Evolutionary conservation across 2,329 filamentous ascomycete genomes (phyloP).

Genomic region (Monosporascus sp.): DNA sequence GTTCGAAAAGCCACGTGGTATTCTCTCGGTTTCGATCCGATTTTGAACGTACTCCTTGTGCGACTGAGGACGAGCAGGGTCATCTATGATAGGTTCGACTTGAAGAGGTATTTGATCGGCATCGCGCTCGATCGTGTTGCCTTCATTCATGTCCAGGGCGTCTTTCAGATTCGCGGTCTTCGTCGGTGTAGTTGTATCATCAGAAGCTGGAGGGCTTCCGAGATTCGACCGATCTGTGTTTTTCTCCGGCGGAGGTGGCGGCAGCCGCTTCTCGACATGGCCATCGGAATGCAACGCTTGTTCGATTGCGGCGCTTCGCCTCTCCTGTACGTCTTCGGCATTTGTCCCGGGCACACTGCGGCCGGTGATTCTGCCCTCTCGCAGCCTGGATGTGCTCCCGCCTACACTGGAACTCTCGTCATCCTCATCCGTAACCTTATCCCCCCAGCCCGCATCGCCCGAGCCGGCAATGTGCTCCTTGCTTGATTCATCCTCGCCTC

Average conservation of each 20-base stretch:
- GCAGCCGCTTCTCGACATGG: background rate
- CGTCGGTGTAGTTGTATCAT: conserved; percentile 4
- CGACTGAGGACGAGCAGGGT: conserved; percentile 37
- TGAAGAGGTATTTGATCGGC: conserved; percentile 22
- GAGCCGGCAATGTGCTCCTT: background rate
- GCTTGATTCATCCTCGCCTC: background rate
- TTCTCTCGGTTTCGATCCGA: conserved; percentile 35
- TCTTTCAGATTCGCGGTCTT: conserved; percentile 11
- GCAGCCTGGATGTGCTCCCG: background rate
- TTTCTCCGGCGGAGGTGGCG: background rate
- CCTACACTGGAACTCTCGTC: background rate
- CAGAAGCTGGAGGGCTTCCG: conserved; percentile 1
- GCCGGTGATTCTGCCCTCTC: background rate
- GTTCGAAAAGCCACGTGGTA: conserved; percentile 46
- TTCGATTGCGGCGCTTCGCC: background rate
- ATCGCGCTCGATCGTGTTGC: conserved; percentile 8
- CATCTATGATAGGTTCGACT: conserved; percentile 17
- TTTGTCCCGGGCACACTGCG: background rate
- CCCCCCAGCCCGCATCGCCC: background rate
- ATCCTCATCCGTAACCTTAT: background rate
- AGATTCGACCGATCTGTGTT: background rate
- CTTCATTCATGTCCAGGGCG: conserved; percentile 5
- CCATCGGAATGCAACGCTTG: background rate
- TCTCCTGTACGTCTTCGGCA: background rate
- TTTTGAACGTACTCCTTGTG: conserved; percentile 49